Evolutionary conservation across 495 filamentous ascomycete genomes (phyloP).

Genomic region (Podospora pseudoanserina): DNA sequence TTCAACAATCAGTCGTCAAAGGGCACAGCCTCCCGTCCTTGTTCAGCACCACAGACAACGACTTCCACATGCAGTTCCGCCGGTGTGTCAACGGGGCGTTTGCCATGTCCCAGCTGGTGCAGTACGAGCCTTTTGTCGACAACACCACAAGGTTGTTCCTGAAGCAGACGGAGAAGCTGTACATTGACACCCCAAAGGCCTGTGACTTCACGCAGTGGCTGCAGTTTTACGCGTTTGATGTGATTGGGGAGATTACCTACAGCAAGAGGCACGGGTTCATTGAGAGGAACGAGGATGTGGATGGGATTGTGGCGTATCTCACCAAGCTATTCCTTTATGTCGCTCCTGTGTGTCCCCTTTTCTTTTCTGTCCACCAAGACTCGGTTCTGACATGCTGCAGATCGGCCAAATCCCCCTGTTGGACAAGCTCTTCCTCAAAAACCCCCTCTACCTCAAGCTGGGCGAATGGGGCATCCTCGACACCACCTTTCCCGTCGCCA

Average conservation of each 20-base stretch:
- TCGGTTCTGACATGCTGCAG: constrained; percentile 22
- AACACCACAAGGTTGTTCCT: constrained; percentile 61
- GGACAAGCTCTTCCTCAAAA: constrained; percentile 59
- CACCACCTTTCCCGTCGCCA: constrained; percentile 58
- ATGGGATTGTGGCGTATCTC: constrained; percentile 57
- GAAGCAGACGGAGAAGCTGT: constrained; percentile 59
- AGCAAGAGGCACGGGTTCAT: constrained; percentile 61
- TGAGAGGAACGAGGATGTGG: constrained; percentile 60
- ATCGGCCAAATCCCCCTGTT: constrained; percentile 61
- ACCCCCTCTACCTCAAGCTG: constrained; percentile 52
- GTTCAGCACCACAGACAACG: constrained; percentile 74
- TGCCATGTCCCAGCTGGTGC: constrained; percentile 65
- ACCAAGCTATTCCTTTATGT: constrained; percentile 55
- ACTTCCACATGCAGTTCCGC: constrained; percentile 67
- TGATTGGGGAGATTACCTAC: constrained; percentile 66
- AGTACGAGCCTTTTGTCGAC: constrained; percentile 73
- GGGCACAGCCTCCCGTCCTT: constrained; percentile 64
- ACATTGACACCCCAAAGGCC: constrained; percentile 44
- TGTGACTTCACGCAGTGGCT: constrained; percentile 72
- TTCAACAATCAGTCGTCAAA: constrained; percentile 62
- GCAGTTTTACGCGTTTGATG: constrained; percentile 77
- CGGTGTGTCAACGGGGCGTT: constrained; percentile 69
- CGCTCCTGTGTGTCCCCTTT: constrained; percentile 48
- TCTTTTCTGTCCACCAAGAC: constrained; percentile 9
- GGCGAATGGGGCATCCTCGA: constrained; percentile 50